Evolutionary conservation across 257 asterid species (phyloP), one percentile per base, ranked within the genome.

Genomic region (Nicotiana paniculata): DNA sequence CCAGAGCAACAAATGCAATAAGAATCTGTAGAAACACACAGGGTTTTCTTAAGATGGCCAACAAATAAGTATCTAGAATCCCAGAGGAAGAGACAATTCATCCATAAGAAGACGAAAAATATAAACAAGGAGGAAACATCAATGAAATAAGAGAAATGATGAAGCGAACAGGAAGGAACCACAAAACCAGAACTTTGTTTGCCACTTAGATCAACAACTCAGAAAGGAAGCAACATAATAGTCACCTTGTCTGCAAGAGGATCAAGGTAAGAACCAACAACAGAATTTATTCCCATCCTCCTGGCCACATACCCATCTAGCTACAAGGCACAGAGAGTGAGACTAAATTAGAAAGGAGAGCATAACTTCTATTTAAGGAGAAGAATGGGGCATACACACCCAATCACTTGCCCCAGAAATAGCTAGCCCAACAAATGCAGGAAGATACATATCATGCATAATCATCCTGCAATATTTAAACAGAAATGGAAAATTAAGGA

Each of bases 211-310:
- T 33, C 79, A 24, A 80, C 15, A 55, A n/a, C 48, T 68, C 69
- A 9, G 67, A 61, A 58, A 2, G 62, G 9, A 69, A 39, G 9
- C 33, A 70, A 55, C 9, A 61, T 70, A 53, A 5, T 80, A 81
- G 87, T 82, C 85, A 91, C 99, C 95, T 96, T 94, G 90, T 94
- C 99, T 26, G 99, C 98, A 57, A 96, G 97, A 86, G 99, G 99
- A 89, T 96, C 99, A 87, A 96, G 97, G 90, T 94, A 96, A 79
- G 99, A 96, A 53, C 99, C 99, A 37, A 96, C 97, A 48, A 91
- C 99, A 67, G 98, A 96, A 84, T 89, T 86, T 82, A 96, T 91
- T 79, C 89, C 86, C 98, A 96, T 93, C 88, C 89, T 96, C 90
- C 99, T 93, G 33, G 99, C 99, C 89, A 93, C 54, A 68, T 92